Evolutionary conservation across 1,139 yeast species (phyloP).

Genomic region (Yamadazyma spencermartinsiae): DNA sequence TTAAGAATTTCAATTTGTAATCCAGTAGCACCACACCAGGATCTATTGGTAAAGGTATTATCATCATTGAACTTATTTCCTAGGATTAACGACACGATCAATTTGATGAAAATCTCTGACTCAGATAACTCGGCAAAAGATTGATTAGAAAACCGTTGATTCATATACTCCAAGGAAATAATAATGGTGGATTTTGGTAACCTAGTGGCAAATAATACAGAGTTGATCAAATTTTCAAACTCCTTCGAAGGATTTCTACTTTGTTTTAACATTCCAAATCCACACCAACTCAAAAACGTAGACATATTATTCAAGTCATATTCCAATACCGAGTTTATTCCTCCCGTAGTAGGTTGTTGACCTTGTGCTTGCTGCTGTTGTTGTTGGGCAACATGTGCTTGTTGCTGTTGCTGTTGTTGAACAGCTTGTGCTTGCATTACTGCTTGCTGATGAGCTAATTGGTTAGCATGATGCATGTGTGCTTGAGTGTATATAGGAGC

Average conservation of each 20-base stretch:
- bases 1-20: constrained; percentile 63
- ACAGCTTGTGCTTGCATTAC: constrained; percentile 4
- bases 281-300: constrained; percentile 66
- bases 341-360: constrained; percentile 43
- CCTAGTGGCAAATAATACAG: constrained; percentile 86
- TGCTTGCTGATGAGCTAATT: constrained; percentile 2
- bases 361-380: constrained; percentile 5
- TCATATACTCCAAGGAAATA: constrained; percentile 74
- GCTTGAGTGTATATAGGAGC: constrained; percentile 5
- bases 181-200: constrained; percentile 80
- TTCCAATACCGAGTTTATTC: constrained; percentile 75
- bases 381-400: constrained; percentile 6
- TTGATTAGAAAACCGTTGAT: constrained; percentile 40
- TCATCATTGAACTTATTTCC: constrained; percentile 97
- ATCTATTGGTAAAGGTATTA: constrained; percentile 90
- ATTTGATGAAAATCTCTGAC: constrained; percentile 55
- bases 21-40: constrained; percentile 96
- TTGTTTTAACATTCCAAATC: constrained; percentile 59
- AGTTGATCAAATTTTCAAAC: constrained; percentile 60
- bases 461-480: constrained; percentile 3
- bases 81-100: constrained; percentile 71
- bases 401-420: constrained; percentile 3
- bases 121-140: constrained; percentile 31
- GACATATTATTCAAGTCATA: constrained; percentile 79
- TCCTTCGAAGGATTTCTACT: constrained; percentile 50